Base-by-base conservation (phyloP, 2,329 filamentous ascomycete species). In the Parascedosporium putredinis region DNA sequence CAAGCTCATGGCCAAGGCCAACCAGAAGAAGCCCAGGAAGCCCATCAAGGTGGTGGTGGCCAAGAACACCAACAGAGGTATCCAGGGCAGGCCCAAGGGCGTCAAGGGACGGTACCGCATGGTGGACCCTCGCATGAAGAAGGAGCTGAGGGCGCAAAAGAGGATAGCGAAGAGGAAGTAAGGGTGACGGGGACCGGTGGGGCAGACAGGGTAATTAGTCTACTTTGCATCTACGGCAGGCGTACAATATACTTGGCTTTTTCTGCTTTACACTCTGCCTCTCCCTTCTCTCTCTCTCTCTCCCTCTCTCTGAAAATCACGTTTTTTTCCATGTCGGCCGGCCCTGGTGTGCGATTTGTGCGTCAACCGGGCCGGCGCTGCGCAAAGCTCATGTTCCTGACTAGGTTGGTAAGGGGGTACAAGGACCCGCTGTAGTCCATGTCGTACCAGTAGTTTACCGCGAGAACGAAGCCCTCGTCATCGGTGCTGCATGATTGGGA, bases 71-170 rank as follows among this genome's bases (percentile, higher is more conserved):
- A 96, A 97, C 67, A 84, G 82, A 57, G 91, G 88, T 60, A 82
- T 95, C 62, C 80, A 86, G 63, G 91, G 90, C 18, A 76, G 91
- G 58, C 93, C 93, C 2, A 85, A 81, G 65, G 93, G 91, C 52
- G 88, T 95, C 22, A 96, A 95, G 78, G 91, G 91, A 33, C 84
- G 88, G 57, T 98, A 98, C 67, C 95, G 95, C 75, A 95, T 98
- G 75, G 91, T 98, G 50, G 91, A 97, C 69, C 73, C 87, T 12
- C 78, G 93, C 58, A 81, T 96, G 81, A 96, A 96, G 81, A 97
- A 96, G 82, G 93, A 97, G 73, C 77, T 93, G 50, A 74, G 89
- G 63, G 89, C 86, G 2, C 76, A 91, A 67, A 95, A 95, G 80
- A 79, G 90, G 59, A 62, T 76, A 52, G 63, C 71, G 23, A 89